Conservation (phyloP, 768 basidiomycete species). For the Sporobolomyces roseus region DNA sequence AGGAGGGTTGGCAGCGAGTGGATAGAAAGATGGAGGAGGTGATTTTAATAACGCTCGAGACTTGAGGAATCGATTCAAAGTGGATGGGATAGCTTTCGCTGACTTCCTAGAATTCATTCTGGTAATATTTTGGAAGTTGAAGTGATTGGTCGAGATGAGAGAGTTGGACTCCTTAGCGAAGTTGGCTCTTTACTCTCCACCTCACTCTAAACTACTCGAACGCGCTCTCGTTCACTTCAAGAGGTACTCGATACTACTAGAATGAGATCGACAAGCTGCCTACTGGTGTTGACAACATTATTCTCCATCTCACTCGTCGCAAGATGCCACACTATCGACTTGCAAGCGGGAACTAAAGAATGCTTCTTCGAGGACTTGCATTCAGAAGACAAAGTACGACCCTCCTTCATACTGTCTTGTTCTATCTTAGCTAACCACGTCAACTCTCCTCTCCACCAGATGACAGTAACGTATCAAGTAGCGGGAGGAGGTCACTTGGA, state of each 20-base stretch:
- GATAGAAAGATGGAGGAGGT: conserved; percentile 35
- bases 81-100: conserved; percentile 11
- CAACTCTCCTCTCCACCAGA: no score
- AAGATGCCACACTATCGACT: conserved; percentile 50
- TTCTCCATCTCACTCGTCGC: neutral
- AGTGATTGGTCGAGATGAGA: neutral
- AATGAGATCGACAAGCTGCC: neutral
- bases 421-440: no score
- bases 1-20: conserved; percentile 34
- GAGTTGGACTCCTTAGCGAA: neutral
- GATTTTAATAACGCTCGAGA: conserved; percentile 27
- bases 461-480: conserved; percentile 99
- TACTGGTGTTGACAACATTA: neutral
- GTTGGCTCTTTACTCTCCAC: neutral
- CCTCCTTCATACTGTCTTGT: no score
- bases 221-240: no score
- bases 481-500: conserved; percentile 94
- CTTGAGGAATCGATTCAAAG: conserved; percentile 30
- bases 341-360: conserved; percentile 76
- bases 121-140: neutral
- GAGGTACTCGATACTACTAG: neutral
- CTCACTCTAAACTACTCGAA: neutral
- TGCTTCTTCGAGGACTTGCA: conserved; percentile 96
- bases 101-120: conserved; percentile 35
- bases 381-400: conserved; percentile 72